Evolutionary conservation across 2,329 filamentous ascomycete species (phyloP), one percentile per base, ranked within the genome.

Genomic region (Chrysosporium queenslandicum): DNA sequence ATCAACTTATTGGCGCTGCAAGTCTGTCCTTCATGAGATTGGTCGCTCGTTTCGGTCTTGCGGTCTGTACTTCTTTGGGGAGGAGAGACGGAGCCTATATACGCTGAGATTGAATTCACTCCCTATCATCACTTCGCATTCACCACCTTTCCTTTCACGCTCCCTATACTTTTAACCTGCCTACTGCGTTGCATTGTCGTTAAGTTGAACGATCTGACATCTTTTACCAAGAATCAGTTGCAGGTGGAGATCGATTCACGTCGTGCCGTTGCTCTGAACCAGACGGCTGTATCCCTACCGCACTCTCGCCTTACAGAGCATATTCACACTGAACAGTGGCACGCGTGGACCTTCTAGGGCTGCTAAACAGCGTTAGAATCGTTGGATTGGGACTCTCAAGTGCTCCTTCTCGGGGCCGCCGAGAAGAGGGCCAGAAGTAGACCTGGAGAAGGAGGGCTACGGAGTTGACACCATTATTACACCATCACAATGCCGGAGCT

Each of bases 341-440:
- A n/a, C n/a, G n/a, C 3, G n/a, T 32, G 4, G 27, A 16, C 16
- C 6, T 40, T n/a, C 12, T 11, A 32, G 27, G 8, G 23, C 11
- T 14, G 18, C 14, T 16, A 5, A 25, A 29, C n/a, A 11, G 2
- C 29, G n/a, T n/a, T n/a, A n/a, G n/a, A n/a, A 51, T 27, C n/a
- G 18, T 25, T 39, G 29, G 20, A 29, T 6, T 46, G 41, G 36
- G 14, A 3, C 20, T 11, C 23, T 32, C 27, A 20, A 48, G 41
- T 25, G 57, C 67, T 69, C 67, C 66, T 69, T 68, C 65, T 68
- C 67, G 67, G 66, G 58, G 43, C 3, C 12, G 64, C 64, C 66
- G 68, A 69, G 68, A 64, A 69, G 68, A 56, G 68, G 70, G 68
- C 58, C 56, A 39, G 4, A 21, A 27, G n/a, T 21, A 25, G 40